These are phyloP conservation scores for Cercophora scortea DNA, from an alignment of 495 filamentous ascomycete species.

Conservation along the genomic window DNA sequence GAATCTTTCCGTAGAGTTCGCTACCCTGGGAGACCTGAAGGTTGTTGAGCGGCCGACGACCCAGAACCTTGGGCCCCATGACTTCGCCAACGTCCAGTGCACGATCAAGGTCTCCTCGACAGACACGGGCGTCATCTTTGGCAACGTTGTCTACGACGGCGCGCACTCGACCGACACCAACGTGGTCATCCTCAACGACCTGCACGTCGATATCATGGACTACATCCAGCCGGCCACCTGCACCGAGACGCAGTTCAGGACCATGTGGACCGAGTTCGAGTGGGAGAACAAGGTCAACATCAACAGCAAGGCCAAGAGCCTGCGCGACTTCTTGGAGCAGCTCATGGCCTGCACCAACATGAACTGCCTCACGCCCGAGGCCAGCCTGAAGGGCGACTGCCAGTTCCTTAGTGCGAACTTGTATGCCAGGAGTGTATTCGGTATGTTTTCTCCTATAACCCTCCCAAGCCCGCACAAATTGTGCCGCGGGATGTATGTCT, in stretches of 20 bases:
- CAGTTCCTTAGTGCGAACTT: constrained; percentile 96
- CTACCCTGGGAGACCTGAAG: constrained; percentile 94
- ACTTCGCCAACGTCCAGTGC: constrained; percentile 95
- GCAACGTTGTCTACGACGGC: constrained; percentile 97
- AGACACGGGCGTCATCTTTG: constrained; percentile 98
- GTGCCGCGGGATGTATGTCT: not conserved
- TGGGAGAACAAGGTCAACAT: constrained; percentile 99
- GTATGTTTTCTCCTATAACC: constrained; percentile 49
- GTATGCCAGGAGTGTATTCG: constrained; percentile 96
- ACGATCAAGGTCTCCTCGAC: constrained; percentile 99
- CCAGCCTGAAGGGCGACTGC: constrained; percentile 93
- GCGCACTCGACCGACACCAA: constrained; percentile 91
- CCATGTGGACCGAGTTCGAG: constrained; percentile 99
- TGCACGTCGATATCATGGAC: constrained; percentile 99
- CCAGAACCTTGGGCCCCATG: constrained; percentile 88
- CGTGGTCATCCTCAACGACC: constrained; percentile 96
- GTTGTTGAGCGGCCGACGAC: constrained; percentile 95
- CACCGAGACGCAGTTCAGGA: constrained; percentile 96
- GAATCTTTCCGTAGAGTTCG: constrained; percentile 96
- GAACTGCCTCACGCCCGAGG: constrained; percentile 95
- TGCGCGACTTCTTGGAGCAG: constrained; percentile 88
- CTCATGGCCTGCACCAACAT: constrained; percentile 98
- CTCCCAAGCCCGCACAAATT: too few species aligned
- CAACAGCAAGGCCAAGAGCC: constrained; percentile 87
- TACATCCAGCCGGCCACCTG: constrained; percentile 97